These are phyloP conservation scores for Hymenoscyphus infarciens DNA, from an alignment of 2,329 filamentous ascomycete species.

Conservation along the genomic window DNA sequence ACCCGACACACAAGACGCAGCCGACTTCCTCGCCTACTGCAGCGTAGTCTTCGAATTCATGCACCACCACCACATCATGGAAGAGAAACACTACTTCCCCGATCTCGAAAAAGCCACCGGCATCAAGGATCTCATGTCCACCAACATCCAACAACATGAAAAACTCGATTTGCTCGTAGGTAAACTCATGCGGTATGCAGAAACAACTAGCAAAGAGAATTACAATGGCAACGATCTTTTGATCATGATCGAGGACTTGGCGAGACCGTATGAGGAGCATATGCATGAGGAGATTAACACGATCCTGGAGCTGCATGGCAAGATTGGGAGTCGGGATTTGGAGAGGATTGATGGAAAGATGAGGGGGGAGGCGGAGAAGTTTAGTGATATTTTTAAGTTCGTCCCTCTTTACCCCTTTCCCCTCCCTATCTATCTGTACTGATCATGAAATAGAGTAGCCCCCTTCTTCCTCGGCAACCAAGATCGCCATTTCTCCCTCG, in stretches of 20 bases:
- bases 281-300: constrained; percentile 33
- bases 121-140: constrained; percentile 34
- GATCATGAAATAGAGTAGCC: constrained; percentile 19
- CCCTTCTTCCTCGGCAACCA: constrained; percentile 23
- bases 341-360: constrained; percentile 23
- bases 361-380: constrained; percentile 20
- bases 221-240: constrained; percentile 28
- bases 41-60: constrained; percentile 33
- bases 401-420: neutral
- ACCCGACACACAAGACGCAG: constrained; percentile 31
- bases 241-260: constrained; percentile 30
- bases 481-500: constrained; percentile 20
- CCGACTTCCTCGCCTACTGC: constrained; percentile 35
- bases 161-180: constrained; percentile 34
- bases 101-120: constrained; percentile 34
- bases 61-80: constrained; percentile 37
- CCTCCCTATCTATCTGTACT: neutral
- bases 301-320: constrained; percentile 26
- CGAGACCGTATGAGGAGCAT: constrained; percentile 29
- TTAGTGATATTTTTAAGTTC: constrained; percentile 29
- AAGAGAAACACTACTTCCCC: constrained; percentile 38
- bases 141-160: constrained; percentile 36
- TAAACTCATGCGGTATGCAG: constrained; percentile 30
- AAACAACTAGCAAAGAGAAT: constrained; percentile 23
- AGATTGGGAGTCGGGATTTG: constrained; percentile 18